Evolutionary conservation across 2,329 filamentous ascomycete species (phyloP), one percentile per base, ranked within the genome.

Genomic region (Fusarium nanum): DNA sequence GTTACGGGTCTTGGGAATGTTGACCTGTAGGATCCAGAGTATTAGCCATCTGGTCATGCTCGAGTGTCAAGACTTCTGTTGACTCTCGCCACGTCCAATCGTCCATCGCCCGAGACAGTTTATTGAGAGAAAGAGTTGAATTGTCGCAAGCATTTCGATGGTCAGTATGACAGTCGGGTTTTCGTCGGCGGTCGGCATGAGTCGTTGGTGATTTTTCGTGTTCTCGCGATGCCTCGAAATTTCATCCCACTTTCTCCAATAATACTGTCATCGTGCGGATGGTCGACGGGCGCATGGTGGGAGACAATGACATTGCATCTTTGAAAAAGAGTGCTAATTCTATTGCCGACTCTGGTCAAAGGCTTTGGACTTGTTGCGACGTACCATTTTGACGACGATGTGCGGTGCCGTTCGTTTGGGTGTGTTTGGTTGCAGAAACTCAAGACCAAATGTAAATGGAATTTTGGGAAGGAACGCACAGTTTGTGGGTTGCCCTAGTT

Each of bases 1-100:
- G 88, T 93, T 92, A 83, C 94, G 91, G 84, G 94, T 97, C 89
- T 97, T 97, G 82, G 94, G 94, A 88, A 97, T 92, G 93, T 97
- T 97, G 89, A 97, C 94, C 94, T 95, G 77, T 71, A 62, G 62
- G 61, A 62, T 73, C 56, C 60, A 72, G 58, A 70, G 60, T 74
- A 78, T 81, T 76, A 80, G 76, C 76, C 54, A 62, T 61, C 56
- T 73, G 67, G 41, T 56, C 55, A 58, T 63, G 37, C 63, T 44
- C 57, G 46, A 58, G 56, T 55, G n/a, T 54, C 53, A 53, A 34
- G 40, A 34, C 52, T 48, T 75, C 45, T 60, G 42, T 64, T 56
- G 48, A 28, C 28, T 67, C 55, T 62, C 44, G 46, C 50, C 52
- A 52, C 57, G 55, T 41, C 60, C 37, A 47, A 53, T 60, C 55